Evolutionary conservation across 2,329 filamentous ascomycete species (phyloP).

Genomic region (Dothideomycetidae sp.): DNA sequence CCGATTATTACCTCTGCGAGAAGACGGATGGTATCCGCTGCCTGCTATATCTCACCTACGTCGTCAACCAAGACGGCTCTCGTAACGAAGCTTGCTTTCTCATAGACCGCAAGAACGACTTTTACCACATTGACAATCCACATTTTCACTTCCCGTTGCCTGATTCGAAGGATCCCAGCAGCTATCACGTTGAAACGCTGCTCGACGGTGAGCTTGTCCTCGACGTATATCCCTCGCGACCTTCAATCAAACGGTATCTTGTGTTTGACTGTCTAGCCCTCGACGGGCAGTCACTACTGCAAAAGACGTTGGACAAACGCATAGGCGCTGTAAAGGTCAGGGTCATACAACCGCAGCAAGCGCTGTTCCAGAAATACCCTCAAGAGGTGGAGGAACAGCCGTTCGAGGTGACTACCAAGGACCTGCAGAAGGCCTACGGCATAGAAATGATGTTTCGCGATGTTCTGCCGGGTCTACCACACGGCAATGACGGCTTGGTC

Average conservation of each 20-base stretch:
- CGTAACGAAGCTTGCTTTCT: conserved; percentile 62
- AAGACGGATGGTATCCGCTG: conserved; percentile 96
- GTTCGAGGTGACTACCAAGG: conserved; percentile 76
- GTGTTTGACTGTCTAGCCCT: conserved; percentile 88
- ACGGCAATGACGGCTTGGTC: conserved; percentile 93
- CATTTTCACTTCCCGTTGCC: conserved; percentile 68
- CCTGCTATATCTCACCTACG: conserved; percentile 71
- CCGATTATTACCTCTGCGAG: conserved; percentile 88
- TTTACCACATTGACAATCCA: conserved; percentile 61
- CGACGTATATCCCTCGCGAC: conserved; percentile 57
- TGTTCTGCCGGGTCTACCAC: conserved; percentile 67
- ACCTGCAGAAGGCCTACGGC: conserved; percentile 77
- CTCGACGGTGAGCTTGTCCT: conserved; percentile 64
- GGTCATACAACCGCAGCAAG: conserved; percentile 56
- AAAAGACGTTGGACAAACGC: conserved; percentile 72
- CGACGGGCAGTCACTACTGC: conserved; percentile 61
- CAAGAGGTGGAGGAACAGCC: conserved; percentile 55
- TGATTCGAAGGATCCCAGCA: conserved; percentile 40
- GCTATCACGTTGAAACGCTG: conserved; percentile 67
- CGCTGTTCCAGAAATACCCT: conserved; percentile 41
- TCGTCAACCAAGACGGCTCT: conserved; percentile 26
- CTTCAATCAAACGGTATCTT: conserved; percentile 61
- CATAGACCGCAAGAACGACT: conserved; percentile 96
- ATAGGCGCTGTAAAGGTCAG: conserved; percentile 71
- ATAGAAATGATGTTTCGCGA: conserved; percentile 85